Evolutionary conservation across 495 filamentous ascomycete genomes (phyloP).

Genomic region (Aspergillus affinis): DNA sequence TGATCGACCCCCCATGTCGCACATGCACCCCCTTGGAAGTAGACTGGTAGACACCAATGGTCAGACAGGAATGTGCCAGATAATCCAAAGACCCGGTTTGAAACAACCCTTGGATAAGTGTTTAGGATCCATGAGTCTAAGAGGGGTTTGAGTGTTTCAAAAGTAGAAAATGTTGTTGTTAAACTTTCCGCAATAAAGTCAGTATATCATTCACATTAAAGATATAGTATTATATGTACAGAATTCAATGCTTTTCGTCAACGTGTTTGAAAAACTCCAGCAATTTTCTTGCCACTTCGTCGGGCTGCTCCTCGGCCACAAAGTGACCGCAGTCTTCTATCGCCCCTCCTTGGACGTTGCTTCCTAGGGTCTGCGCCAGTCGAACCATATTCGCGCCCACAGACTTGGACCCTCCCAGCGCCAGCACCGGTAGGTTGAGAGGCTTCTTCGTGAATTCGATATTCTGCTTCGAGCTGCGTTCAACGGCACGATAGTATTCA

Average conservation of each 20-base stretch:
- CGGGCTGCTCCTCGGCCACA: neutral
- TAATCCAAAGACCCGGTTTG: neutral
- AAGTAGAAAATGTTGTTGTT: no score
- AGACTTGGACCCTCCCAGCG: slow-evolving; percentile 24
- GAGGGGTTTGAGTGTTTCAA: neutral
- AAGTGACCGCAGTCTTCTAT: neutral
- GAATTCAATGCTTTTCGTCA: neutral
- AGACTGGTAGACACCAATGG: no score
- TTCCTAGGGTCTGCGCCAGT: slow-evolving; percentile 21
- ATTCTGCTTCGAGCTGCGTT: slow-evolving; percentile 28
- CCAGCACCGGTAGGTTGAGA: slow-evolving; percentile 26
- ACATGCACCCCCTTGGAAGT: neutral
- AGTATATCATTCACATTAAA: no score
- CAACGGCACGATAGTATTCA: slow-evolving; percentile 31
- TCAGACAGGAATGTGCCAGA: neutral
- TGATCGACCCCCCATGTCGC: neutral
- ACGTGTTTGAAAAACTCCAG: neutral
- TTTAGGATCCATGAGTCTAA: neutral
- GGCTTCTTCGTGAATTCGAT: slow-evolving; percentile 5
- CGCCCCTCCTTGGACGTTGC: neutral
- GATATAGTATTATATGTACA: no score
- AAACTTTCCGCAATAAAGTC: no score
- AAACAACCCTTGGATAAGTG: neutral
- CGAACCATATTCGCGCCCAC: slow-evolving; percentile 22
- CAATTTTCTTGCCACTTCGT: neutral